A percentile compares a stretch with the other conserved stretches of the same genome.
These are phyloP conservation scores for Cladophialophora chaetospira DNA, from an alignment of 2,329 filamentous ascomycete genomes.

Conservation along the genomic window DNA sequence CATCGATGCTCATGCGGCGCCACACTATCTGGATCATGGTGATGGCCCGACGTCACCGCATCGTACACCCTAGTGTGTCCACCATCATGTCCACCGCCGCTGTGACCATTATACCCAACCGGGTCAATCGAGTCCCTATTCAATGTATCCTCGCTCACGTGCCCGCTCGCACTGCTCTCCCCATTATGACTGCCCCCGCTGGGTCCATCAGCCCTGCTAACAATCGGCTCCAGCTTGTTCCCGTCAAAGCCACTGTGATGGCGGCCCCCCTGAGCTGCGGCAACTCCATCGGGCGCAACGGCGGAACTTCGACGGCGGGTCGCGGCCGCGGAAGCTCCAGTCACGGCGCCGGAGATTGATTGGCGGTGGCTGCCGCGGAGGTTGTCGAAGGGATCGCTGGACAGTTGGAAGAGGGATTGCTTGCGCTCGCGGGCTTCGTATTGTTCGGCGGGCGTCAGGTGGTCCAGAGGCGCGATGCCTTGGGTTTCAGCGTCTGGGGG, in stretches of 20 bases:
- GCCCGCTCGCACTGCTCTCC: conserved; percentile 7
- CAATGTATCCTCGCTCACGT: conserved; percentile 10
- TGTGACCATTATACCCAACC: no score
- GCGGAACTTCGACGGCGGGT: conserved; percentile 32
- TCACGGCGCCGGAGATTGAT: conserved; percentile 28
- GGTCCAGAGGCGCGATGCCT: conserved; percentile 3
- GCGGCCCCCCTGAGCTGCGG: conserved; percentile 9
- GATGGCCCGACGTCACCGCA: conserved; percentile 21
- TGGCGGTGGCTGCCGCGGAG: conserved; percentile 28
- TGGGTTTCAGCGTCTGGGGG: conserved; percentile 12
- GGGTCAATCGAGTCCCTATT: conserved; percentile 6
- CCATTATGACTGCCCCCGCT: conserved; percentile 2
- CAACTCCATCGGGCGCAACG: conserved; percentile 28
- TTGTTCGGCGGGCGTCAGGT: conserved; percentile 29
- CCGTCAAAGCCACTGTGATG: conserved; percentile 25
- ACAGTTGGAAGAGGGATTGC: conserved; percentile 29
- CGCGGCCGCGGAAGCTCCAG: conserved; percentile 26
- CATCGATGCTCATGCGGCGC: conserved; percentile 26
- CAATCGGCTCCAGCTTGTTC: conserved; percentile 26
- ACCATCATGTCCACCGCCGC: neutral
- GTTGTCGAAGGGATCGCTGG: conserved; percentile 30
- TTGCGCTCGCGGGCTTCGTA: conserved; percentile 32
- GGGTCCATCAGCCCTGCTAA: conserved; percentile 23
- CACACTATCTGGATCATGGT: conserved; percentile 21
- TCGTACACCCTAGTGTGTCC: conserved; percentile 20